Conservation (phyloP, 192 early-diverging fungal species). For the Coemansia furcata region DNA sequence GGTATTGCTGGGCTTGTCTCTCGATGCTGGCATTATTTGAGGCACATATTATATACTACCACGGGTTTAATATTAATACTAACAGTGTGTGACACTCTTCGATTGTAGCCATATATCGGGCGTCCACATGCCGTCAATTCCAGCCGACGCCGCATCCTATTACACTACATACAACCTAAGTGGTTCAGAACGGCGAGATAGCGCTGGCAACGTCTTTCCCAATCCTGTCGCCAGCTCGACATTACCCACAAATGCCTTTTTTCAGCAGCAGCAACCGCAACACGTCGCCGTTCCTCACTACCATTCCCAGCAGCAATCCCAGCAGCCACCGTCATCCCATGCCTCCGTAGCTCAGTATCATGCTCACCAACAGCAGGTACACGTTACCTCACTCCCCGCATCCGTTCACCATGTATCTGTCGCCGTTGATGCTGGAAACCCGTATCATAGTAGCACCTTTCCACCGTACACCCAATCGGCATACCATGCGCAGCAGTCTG, state of each 20-base stretch:
- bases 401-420: conserved; percentile 4
- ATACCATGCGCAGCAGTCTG: conserved; percentile 27
- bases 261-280: conserved; percentile 28
- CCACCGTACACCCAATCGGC: conserved; percentile 26
- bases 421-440: conserved; percentile 4
- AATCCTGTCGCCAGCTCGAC: conserved; percentile 11
- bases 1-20: background rate
- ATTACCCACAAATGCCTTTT: conserved; percentile 34
- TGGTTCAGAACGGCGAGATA: conserved; percentile 26
- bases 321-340: conserved; percentile 17
- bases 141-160: conserved; percentile 37
- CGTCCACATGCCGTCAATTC: conserved; percentile 41
- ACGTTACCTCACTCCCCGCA: conserved; percentile 3
- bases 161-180: conserved; percentile 36
- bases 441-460: conserved; percentile 24
- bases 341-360: conserved; percentile 30
- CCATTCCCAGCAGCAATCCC: conserved; percentile 13
- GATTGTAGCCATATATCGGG: conserved; percentile 45
- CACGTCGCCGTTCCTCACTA: conserved; percentile 7
- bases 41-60: background rate
- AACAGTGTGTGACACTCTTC: background rate
- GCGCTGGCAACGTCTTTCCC: conserved; percentile 17
- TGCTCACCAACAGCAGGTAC: conserved; percentile 18
- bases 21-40: background rate
- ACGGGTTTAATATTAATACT: background rate